A percentile compares a stretch with the other conserved stretches of the same genome.
phyloP scores from a whole-genome alignment of 116 monocot genomes.

The Trichopus zeylanicus region DNA sequence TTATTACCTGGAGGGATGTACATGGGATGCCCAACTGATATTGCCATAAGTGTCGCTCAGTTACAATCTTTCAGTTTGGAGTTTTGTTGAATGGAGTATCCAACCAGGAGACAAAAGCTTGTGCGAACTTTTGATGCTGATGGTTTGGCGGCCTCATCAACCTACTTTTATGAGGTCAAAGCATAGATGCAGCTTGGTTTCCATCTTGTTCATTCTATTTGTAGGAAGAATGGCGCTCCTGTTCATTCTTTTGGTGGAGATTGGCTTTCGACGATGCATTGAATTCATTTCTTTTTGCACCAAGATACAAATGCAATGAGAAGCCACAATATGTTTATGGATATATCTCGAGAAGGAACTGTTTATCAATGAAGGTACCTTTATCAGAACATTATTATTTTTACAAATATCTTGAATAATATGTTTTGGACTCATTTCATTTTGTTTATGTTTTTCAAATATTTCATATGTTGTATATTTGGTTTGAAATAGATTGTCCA shows the following conservation, averaged over 20 bases:
- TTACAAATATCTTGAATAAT: too few relatives aligned
- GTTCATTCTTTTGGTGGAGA: neutral
- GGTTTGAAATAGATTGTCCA: too few relatives aligned
- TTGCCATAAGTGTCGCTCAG: constrained; percentile 55
- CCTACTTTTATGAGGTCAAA: constrained; percentile 63
- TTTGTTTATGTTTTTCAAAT: too few relatives aligned
- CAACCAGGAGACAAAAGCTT: constrained; percentile 69
- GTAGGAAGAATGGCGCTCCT: neutral
- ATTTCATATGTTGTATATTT: too few relatives aligned
- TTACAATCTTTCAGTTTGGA: constrained; percentile 80
- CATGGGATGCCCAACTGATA: constrained; percentile 73
- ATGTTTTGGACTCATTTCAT: too few relatives aligned
- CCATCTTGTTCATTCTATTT: neutral
- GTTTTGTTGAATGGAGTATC: constrained; percentile 90
- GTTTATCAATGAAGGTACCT: neutral
- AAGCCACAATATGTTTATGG: neutral
- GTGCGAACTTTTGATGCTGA: constrained; percentile 72
- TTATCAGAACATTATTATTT: neutral
- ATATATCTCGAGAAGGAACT: neutral
- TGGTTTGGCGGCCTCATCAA: constrained; percentile 86
- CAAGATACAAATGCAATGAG: neutral
- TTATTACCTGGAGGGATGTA: constrained; percentile 86
- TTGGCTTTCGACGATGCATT: neutral
- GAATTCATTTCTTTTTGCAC: neutral
- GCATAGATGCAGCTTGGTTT: constrained; percentile 16